Evolutionary conservation across 148 eudicot species (phyloP).

Genomic region (Cornus florida): DNA sequence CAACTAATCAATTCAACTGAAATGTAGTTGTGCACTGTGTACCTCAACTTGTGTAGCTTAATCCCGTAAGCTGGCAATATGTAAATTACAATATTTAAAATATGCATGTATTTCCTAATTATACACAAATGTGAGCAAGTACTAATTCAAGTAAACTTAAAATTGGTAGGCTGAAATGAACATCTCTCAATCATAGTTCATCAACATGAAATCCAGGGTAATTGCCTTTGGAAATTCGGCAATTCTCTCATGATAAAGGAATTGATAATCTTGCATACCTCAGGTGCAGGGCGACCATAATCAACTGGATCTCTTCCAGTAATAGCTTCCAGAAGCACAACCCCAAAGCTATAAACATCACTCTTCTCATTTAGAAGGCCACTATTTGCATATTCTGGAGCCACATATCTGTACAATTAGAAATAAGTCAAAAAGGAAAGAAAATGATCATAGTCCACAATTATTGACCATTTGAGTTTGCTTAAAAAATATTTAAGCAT

Average conservation of each 20-base stretch:
- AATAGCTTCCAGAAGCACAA: constrained; percentile 80
- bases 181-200: not conserved
- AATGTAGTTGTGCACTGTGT: not conserved
- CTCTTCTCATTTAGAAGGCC: constrained; percentile 90
- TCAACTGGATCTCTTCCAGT: constrained; percentile 97
- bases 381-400: constrained; percentile 97
- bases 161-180: not conserved
- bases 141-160: not conserved
- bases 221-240: not conserved
- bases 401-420: constrained; percentile 61
- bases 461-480: constrained; percentile 2
- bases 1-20: not conserved
- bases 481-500: not conserved
- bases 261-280: constrained; percentile 31
- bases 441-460: not conserved
- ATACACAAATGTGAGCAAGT: not conserved
- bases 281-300: constrained; percentile 77
- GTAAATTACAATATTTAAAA: too few relatives aligned
- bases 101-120: not conserved
- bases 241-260: not conserved
- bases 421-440: not conserved
- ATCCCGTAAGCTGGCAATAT: not conserved
- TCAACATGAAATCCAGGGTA: not conserved
- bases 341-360: constrained; percentile 90
- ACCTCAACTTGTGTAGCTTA: not conserved